These are phyloP conservation scores for Auriscalpium orientale DNA, from an alignment of 768 basidiomycete species.

Conservation along the genomic window DNA sequence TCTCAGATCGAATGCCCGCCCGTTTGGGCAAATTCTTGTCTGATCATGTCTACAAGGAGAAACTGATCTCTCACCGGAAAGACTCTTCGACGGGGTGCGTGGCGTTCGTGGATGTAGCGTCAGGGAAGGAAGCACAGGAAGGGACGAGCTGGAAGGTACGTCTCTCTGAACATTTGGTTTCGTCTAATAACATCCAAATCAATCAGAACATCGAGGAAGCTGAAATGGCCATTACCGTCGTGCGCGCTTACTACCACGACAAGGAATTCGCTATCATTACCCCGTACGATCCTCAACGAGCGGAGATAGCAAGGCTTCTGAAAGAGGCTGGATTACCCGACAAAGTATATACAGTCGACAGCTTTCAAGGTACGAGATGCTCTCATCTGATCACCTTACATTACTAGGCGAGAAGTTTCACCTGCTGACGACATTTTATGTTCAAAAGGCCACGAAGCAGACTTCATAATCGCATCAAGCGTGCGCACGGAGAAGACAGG, in stretches of 20 bases:
- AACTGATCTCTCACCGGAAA: slow-evolving; percentile 32
- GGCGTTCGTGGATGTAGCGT: slow-evolving; percentile 35
- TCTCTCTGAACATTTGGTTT: not conserved
- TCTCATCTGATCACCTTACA: not conserved
- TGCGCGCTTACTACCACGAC: slow-evolving; percentile 32
- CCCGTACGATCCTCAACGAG: slow-evolving; percentile 46
- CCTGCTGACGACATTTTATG: not conserved
- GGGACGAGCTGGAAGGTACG: slow-evolving; percentile 41
- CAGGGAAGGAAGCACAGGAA: slow-evolving; percentile 28
- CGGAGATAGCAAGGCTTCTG: slow-evolving; percentile 30
- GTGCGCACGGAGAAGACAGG: slow-evolving; percentile 39
- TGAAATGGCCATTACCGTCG: slow-evolving; percentile 32
- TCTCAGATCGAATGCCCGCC: slow-evolving; percentile 43
- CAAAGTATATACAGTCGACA: slow-evolving; percentile 44
- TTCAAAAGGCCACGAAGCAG: slow-evolving; percentile 40
- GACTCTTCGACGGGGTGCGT: slow-evolving; percentile 30
- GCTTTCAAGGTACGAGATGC: slow-evolving; percentile 38
- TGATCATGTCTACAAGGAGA: slow-evolving; percentile 30
- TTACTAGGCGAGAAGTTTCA: not conserved
- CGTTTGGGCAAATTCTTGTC: slow-evolving; percentile 46
- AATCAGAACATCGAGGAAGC: slow-evolving; percentile 38
- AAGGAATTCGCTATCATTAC: slow-evolving; percentile 40
- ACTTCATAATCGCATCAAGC: slow-evolving; percentile 40
- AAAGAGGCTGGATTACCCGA: slow-evolving; percentile 28
- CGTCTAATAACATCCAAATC: not conserved